phyloP scores from a whole-genome alignment of 495 filamentous ascomycete genomes.

The Immersiella caudata region DNA sequence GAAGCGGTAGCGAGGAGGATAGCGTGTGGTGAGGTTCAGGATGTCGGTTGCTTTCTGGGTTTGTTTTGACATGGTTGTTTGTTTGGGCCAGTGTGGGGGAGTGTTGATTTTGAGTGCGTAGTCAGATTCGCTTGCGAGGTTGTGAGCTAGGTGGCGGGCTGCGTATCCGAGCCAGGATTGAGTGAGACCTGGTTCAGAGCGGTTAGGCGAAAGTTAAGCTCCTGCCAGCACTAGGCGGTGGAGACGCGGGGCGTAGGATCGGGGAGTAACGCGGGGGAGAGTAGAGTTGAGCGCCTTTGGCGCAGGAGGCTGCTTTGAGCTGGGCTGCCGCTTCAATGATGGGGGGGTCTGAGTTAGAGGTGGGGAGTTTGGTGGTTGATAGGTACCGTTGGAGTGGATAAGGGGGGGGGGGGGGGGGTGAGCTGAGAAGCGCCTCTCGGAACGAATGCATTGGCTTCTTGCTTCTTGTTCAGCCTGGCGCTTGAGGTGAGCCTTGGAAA shows the following conservation, averaged over 20 bases:
- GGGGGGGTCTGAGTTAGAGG: too few relatives aligned
- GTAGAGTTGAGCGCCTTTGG: neutral
- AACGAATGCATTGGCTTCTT: neutral
- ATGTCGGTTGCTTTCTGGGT: conserved; percentile 24
- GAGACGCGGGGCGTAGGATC: neutral
- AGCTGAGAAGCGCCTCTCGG: neutral
- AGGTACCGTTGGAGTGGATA: neutral
- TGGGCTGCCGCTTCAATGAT: too few relatives aligned
- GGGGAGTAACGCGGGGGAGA: neutral
- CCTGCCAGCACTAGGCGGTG: neutral
- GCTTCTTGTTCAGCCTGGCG: neutral
- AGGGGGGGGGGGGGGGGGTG: neutral
- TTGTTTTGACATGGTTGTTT: neutral
- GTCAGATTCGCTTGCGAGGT: neutral
- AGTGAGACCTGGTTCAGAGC: too few relatives aligned
- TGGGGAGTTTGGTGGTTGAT: too few relatives aligned
- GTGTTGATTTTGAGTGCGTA: neutral
- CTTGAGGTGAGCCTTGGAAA: neutral
- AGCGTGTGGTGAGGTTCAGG: conserved; percentile 19
- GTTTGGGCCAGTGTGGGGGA: neutral
- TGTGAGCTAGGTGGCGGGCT: neutral
- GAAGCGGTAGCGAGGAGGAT: conserved; percentile 23
- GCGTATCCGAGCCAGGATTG: neutral
- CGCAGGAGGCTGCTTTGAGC: neutral
- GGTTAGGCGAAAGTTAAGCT: neutral